Evolutionary conservation across 2,329 filamentous ascomycete species (phyloP), one percentile per base, ranked within the genome.

Genomic region (Myriangium duriaei): DNA sequence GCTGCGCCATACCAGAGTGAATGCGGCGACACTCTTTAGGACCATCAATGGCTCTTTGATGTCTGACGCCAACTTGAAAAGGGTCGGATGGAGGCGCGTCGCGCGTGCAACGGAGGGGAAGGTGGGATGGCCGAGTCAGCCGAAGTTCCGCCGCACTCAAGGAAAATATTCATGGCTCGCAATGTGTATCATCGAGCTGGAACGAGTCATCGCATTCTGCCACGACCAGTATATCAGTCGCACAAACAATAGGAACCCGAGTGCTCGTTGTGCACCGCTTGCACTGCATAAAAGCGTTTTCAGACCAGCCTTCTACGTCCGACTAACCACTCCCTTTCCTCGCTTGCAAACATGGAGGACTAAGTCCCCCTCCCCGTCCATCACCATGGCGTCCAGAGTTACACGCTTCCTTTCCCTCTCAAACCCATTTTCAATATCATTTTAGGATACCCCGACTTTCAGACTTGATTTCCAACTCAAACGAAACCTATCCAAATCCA

Each of bases 1-100:
- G 71, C 47, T 76, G 68, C 36, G 74, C 74, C 74, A 79, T 78
- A 28, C 35, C 32, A 39, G 48, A 43, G 31, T 36, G 21, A 14
- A 32, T 5, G 12, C 16, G 13, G 4, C 15, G n/a, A 13, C 13
- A 5, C 9, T 13, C 16, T 14, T 2, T 11, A 37, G 34, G 16
- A 13, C 15, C 15, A 29, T 9, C n/a, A 13, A 3, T 5, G 5
- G 12, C 16, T 11, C 6, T 15, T 4, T 16, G 26, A 31, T 31
- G 26, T 4, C 16, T 26, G 10, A 19, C 5, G 35, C 10, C 12
- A 19, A n/a, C n/a, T 5, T 9, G 10, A 9, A 28, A 30, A 13
- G 11, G 14, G 15, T 13, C 4, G 14, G 11, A 37, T 37, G 16
- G 35, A n/a, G 35, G 35, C 28, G 36, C 30, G 32, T 19, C 29